Percentiles rank a stretch among this genome's conserved stretches.
Evolutionary conservation across 176 grass and related monocot genomes (phyloP).

Genomic region (Carex parvula): DNA sequence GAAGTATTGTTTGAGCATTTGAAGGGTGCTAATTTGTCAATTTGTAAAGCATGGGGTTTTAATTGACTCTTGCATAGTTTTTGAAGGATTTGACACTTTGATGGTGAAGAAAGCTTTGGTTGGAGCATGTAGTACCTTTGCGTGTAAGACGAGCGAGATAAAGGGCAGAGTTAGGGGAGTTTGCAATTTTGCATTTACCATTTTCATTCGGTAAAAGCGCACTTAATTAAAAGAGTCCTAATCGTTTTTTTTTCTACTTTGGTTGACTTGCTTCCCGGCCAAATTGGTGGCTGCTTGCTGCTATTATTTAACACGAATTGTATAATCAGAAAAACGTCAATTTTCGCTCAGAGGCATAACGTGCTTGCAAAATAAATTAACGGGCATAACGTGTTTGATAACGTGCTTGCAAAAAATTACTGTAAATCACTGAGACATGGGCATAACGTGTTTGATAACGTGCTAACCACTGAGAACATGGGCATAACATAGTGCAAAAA

Average conservation of each 20-base stretch:
- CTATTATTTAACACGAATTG: too few species aligned
- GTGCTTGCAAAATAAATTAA: too few species aligned
- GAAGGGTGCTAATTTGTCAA: neutral
- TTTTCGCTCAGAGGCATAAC: too few species aligned
- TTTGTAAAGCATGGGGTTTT: neutral
- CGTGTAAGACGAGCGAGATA: constrained; percentile 21
- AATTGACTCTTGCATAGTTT: neutral
- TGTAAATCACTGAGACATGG: too few species aligned
- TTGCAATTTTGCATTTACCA: constrained; percentile 17
- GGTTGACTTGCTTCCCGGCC: neutral
- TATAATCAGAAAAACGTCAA: too few species aligned
- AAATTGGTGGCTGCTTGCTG: neutral
- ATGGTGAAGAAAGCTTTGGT: neutral
- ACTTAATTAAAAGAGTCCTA: neutral
- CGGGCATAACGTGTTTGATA: too few species aligned
- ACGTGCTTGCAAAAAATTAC: too few species aligned
- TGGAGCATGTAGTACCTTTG: neutral
- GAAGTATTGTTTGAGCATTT: neutral
- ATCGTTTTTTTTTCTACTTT: neutral
- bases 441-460: too few species aligned
- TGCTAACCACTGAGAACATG: too few species aligned
- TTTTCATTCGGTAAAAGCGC: neutral
- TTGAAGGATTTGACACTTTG: constrained; percentile 21
- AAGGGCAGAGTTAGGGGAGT: constrained; percentile 13
- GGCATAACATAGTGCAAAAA: too few species aligned